Percentiles rank a stretch among this genome's conserved stretches.
Conservation (phyloP, 1,139 yeast genomes). For the Saccharomycopsis crataegensis region DNA sequence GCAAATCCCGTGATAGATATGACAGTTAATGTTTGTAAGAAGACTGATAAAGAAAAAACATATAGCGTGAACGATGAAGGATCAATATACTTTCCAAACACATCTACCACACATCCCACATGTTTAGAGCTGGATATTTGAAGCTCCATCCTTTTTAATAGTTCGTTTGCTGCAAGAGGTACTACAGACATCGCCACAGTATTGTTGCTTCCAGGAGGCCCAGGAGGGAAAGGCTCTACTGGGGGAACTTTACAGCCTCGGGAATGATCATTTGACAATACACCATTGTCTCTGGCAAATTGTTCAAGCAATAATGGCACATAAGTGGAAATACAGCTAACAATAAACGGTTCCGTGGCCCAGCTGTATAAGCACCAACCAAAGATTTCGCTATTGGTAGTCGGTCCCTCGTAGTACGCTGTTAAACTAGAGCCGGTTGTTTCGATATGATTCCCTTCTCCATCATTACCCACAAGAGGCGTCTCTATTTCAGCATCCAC, state of each 20-base stretch:
- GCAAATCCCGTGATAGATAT: constrained; percentile 62
- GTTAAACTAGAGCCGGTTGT: not conserved
- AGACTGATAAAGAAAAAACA: constrained; percentile 57
- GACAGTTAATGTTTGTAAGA: constrained; percentile 57
- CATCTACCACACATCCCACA: constrained; percentile 35
- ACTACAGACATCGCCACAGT: not conserved
- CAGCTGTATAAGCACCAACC: constrained; percentile 55
- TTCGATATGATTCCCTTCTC: too few species aligned
- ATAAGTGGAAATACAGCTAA: constrained; percentile 64
- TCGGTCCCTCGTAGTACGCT: constrained; percentile 20
- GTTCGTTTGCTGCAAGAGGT: not conserved
- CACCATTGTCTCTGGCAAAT: constrained; percentile 61
- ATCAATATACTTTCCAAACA: constrained; percentile 46
- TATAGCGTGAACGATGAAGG: constrained; percentile 64
- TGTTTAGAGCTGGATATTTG: not conserved
- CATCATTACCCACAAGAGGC: too few species aligned
- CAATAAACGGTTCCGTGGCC: constrained; percentile 71
- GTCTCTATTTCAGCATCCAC: too few species aligned
- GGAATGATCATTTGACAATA: constrained; percentile 42
- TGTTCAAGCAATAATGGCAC: constrained; percentile 60
- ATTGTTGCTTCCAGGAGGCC: constrained; percentile 18
- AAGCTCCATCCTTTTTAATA: not conserved
- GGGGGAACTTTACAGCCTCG: constrained; percentile 35
- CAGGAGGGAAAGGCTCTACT: constrained; percentile 23
- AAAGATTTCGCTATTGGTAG: constrained; percentile 32